phyloP scores from a whole-genome alignment of 768 basidiomycete species.

The Tricholoma hemisulphureum region DNA sequence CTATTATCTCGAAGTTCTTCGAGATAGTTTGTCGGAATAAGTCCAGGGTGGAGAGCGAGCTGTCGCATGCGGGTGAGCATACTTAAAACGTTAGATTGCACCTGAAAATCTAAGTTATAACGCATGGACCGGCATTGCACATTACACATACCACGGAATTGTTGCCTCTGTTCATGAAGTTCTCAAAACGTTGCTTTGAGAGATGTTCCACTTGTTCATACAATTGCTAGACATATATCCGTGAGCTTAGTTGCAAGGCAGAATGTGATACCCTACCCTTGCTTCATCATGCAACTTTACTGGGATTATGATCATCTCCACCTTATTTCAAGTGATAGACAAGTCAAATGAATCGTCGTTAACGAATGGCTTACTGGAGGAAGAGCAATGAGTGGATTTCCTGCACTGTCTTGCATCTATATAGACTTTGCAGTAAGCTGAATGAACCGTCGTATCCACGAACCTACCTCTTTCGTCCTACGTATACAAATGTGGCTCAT shows the following conservation, averaged over 20 bases:
- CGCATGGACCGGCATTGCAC: background rate
- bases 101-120: conserved; percentile 33
- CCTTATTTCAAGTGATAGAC: conserved; percentile 37
- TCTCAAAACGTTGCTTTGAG: conserved; percentile 62
- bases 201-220: conserved; percentile 69
- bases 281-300: conserved; percentile 65
- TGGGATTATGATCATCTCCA: conserved; percentile 74
- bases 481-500: conserved; percentile 81
- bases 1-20: conserved; percentile 54
- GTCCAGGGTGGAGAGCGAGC: conserved; percentile 72
- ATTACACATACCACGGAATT: conserved; percentile 40
- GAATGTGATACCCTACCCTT: conserved; percentile 43
- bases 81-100: conserved; percentile 68
- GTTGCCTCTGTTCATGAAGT: conserved; percentile 45
- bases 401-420: conserved; percentile 82
- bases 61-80: conserved; percentile 88
- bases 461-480: conserved; percentile 72
- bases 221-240: conserved; percentile 39
- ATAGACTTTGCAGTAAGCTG: background rate
- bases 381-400: conserved; percentile 69
- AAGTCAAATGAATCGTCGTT: background rate
- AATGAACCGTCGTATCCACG: background rate
- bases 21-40: conserved; percentile 70
- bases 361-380: conserved; percentile 51
- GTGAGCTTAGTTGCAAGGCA: background rate